Evolutionary conservation across 768 basidiomycete genomes (phyloP), one percentile per base, ranked within the genome.

Genomic region (Rossbeevera mucosa): DNA sequence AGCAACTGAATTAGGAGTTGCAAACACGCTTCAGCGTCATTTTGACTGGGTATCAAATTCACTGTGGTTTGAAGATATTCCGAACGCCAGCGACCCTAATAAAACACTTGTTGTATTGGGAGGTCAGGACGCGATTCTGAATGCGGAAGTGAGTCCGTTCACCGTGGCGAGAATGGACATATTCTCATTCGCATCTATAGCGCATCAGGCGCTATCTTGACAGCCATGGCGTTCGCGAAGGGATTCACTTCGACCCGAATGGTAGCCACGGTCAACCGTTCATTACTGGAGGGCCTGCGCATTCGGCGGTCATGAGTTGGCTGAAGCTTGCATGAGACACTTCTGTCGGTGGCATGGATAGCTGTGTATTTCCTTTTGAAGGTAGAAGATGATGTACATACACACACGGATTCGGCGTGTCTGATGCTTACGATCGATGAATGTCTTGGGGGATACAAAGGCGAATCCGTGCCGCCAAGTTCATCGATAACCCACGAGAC

Each of bases 11-110:
- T 72, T 95, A 3, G 94, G 94, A 13, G 84, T 91, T 46, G 88
- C 90, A 7, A 88, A 94, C 65, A 80, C 90, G 51, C 76, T 96
- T 42, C 87, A 86, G 59, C 78, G 89, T 24, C 82, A 90, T 64
- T 91, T 91, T 59, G 86, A 88, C 62, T 94, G 91, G 92, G 76
- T 81, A 33, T 80, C 88, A 11, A 96, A 96, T 64, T 84, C 89
- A 9, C 74, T 97, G 11, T 97, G 88, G 83, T 89, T 82, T 55
- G 90, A 94, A 68, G 88, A 94, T 60, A 92, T 95, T 43, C 89
- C 91, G 1, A 77, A 91, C 62, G 87, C 85, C 14, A 72, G 75
- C 14, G 83, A 93, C 66, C 78, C 83, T 1, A 58, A 72, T 29
- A 84, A 80, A 62, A 80, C 86, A 0, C 68, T 85, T 46, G 88